Evolutionary conservation across 495 filamentous ascomycete species (phyloP), one percentile per base, ranked within the genome.

Genomic region (Apiosordaria backusii): DNA sequence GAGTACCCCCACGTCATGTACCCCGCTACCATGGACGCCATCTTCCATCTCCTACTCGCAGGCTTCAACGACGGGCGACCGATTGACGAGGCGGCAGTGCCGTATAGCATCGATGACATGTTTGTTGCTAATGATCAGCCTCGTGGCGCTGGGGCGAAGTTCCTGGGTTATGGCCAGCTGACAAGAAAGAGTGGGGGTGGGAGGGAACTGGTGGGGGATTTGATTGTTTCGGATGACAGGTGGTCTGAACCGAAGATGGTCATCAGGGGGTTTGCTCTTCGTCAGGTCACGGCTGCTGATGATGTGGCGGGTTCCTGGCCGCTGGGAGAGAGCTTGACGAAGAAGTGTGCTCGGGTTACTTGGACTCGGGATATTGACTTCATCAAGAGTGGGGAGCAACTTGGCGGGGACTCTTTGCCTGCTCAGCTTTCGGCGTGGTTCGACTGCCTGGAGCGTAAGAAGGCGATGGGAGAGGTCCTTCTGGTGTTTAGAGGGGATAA

Each of bases 1-100:
- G 55, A 58, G 55, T 58, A 58, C 23, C 55, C 55, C 55, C 55
- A 58, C 55, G 25, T 58, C 23, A 58, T 58, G 55, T 19, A 58
- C 55, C 55, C 55, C 23, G 55, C 55, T 0, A 58, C 55, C 18
- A 58, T 58, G 55, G 55, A 58, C 55, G 21, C 55, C 4, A 58
- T 58, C 13, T 58, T 58, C 55, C 55, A 58, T 24, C 21, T 58
- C 4, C 21, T 58, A 4, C 55, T 58, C 4, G 55, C 55, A 21
- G 55, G 55, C 19, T 58, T 58, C 55, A 58, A 58, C 23, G 55
- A 58, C 13, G 55, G 55, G n/a, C 55, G 55, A 9, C 55, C 55
- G 4, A 58, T 58, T 0, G 55, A 58, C 55, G 55, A 58, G 55
- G 55, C 55, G 4, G 55, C 55, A 21, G 55, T 58, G 55, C 55